A percentile compares a stretch with the other conserved stretches of the same genome.
Evolutionary conservation across 805 yeast genomes (phyloP).

Genomic region (Torulaspora maleeae): DNA sequence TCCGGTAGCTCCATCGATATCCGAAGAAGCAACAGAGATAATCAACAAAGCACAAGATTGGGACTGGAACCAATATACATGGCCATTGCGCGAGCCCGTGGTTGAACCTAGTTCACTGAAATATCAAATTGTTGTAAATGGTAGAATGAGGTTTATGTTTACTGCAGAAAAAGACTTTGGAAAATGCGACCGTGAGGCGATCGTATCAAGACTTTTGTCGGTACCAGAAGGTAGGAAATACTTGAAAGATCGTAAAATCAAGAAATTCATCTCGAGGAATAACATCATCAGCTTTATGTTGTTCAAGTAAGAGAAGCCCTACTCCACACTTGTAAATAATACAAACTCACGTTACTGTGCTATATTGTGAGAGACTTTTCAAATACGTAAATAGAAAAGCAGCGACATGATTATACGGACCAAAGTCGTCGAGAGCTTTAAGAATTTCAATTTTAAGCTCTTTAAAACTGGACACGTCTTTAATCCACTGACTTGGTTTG

Average conservation of each 20-base stretch:
- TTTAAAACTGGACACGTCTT: conserved; percentile 34
- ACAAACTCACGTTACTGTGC: neutral
- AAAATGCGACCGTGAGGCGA: conserved; percentile 32
- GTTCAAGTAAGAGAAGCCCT: conserved; percentile 6
- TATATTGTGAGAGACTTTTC: conserved; percentile 41
- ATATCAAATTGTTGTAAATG: conserved; percentile 68
- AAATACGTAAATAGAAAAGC: conserved; percentile 51
- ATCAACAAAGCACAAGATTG: conserved; percentile 25
- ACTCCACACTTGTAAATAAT: conserved; percentile 10
- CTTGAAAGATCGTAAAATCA: conserved; percentile 40
- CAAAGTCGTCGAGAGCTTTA: conserved; percentile 30
- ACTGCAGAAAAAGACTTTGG: conserved; percentile 37
- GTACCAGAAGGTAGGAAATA: conserved; percentile 41
- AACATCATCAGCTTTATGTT: conserved; percentile 44
- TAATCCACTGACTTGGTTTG: conserved; percentile 14
- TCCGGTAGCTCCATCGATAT: conserved; percentile 76
- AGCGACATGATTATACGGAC: conserved; percentile 48
- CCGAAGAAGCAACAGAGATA: conserved; percentile 77
- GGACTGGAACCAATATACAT: conserved; percentile 39
- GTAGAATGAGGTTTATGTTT: conserved; percentile 54
- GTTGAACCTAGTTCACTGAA: conserved; percentile 37
- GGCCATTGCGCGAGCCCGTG: conserved; percentile 53
- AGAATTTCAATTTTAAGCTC: conserved; percentile 45
- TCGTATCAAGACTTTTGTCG: conserved; percentile 37
- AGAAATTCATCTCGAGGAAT: conserved; percentile 52